Percentiles rank a stretch among this genome's conserved stretches.
phyloP scores from a whole-genome alignment of 1,139 yeast species.

The Hansenula sp. region DNA sequence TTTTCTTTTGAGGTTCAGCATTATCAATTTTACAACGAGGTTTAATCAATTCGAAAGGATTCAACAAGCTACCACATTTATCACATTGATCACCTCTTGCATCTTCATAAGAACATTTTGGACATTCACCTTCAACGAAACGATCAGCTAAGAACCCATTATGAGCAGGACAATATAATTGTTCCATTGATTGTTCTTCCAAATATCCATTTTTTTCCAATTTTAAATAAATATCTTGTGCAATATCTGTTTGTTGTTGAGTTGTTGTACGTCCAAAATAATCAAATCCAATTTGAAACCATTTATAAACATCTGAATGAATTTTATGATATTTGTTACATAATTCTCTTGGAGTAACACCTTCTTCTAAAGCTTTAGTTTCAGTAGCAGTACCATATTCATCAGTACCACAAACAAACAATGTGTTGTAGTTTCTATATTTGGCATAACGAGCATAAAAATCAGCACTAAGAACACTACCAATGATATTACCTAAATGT shows the following conservation, averaged over 20 bases:
- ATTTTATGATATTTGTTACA: conserved; percentile 87
- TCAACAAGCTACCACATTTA: conserved; percentile 83
- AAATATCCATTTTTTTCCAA: conserved; percentile 69
- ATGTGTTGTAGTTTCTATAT: conserved; percentile 80
- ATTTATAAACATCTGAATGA: conserved; percentile 87
- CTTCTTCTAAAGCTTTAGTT: conserved; percentile 94
- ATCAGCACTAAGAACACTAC: conserved; percentile 93
- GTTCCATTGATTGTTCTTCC: conserved; percentile 85
- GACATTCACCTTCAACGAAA: conserved; percentile 96
- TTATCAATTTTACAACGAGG: conserved; percentile 95
- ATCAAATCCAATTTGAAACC: conserved; percentile 96
- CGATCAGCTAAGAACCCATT: conserved; percentile 92
- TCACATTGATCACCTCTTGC: conserved; percentile 99
- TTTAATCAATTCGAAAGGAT: conserved; percentile 87
- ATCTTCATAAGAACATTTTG: conserved; percentile 89
- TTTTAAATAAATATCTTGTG: conserved; percentile 85
- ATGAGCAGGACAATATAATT: conserved; percentile 87
- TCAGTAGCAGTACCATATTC: conserved; percentile 99
- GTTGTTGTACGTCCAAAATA: conserved; percentile 97
- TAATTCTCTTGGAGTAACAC: conserved; percentile 77
- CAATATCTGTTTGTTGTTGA: conserved; percentile 84
- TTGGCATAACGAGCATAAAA: conserved; percentile 88
- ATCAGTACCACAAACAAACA: conserved; percentile 94
- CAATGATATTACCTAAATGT: conserved; percentile 94
- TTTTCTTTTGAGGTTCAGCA: conserved; percentile 71